These are phyloP conservation scores for Scutellaria baicalensis DNA, from an alignment of 257 asterid genomes.

Conservation along the genomic window DNA sequence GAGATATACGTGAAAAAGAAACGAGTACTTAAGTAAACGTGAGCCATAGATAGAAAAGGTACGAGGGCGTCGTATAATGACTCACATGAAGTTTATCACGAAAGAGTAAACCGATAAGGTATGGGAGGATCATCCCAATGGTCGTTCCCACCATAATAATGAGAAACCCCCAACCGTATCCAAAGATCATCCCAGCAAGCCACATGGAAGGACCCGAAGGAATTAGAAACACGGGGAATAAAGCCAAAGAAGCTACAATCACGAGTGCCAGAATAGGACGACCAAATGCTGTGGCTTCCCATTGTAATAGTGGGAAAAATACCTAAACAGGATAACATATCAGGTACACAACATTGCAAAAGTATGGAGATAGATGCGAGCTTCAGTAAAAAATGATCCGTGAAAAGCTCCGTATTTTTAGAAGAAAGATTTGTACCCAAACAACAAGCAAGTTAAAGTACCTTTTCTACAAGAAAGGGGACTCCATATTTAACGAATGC, in stretches of 20 bases:
- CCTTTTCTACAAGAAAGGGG: conserved; percentile 78
- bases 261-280: conserved; percentile 75
- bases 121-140: conserved; percentile 78
- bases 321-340: conserved; percentile 40
- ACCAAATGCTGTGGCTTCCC: conserved; percentile 94
- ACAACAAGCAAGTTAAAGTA: conserved; percentile 18
- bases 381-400: background rate
- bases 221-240: conserved; percentile 73
- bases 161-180: conserved; percentile 82
- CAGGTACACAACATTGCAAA: background rate
- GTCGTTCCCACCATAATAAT: conserved; percentile 90
- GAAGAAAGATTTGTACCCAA: background rate
- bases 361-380: background rate
- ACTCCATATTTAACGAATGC: conserved; percentile 56
- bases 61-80: background rate
- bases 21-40: background rate
- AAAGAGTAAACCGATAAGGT: conserved; percentile 66
- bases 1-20: conserved; percentile 10
- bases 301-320: conserved; percentile 65
- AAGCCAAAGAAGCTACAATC: conserved; percentile 72
- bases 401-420: background rate
- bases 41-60: no score
- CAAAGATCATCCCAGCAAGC: conserved; percentile 96
- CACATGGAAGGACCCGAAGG: conserved; percentile 99
- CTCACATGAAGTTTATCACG: conserved; percentile 81